phyloP scores from a whole-genome alignment of 2,329 filamentous ascomycete genomes.

The Fusarium globosum region DNA sequence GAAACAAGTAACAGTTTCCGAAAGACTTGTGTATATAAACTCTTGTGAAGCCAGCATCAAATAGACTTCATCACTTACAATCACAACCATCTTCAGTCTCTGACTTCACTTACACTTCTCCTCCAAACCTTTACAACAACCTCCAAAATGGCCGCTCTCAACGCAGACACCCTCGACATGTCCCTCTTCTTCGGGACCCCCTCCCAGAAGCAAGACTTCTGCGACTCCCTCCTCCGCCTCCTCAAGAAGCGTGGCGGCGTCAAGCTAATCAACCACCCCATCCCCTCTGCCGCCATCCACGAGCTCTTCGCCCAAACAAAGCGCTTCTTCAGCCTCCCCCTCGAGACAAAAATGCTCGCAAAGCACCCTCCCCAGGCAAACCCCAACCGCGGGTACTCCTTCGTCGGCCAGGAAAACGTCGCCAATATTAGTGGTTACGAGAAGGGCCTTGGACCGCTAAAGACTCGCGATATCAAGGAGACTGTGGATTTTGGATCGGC shows the following conservation, averaged over 20 bases:
- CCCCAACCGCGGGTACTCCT: constrained; percentile 53
- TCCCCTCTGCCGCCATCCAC: constrained; percentile 38
- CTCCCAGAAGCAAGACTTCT: constrained; percentile 41
- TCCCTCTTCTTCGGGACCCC: constrained; percentile 46
- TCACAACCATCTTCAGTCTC: neutral
- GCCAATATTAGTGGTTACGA: constrained; percentile 49
- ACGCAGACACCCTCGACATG: constrained; percentile 43
- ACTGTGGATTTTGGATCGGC: constrained; percentile 54
- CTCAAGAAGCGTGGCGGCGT: constrained; percentile 42
- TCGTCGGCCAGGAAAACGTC: constrained; percentile 51
- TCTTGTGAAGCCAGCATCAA: neutral
- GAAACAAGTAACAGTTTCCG: constrained; percentile 32
- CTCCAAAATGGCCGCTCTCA: constrained; percentile 27
- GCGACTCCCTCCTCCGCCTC: constrained; percentile 35
- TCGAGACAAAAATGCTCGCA: constrained; percentile 47
- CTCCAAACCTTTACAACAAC: no score
- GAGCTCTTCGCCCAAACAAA: constrained; percentile 42
- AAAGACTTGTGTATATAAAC: constrained; percentile 17
- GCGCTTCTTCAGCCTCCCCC: constrained; percentile 48
- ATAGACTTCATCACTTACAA: neutral
- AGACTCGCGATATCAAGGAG: constrained; percentile 61
- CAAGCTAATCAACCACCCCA: constrained; percentile 44
- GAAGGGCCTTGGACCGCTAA: constrained; percentile 61
- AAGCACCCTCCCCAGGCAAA: constrained; percentile 49
- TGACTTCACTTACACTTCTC: neutral